Conservation (phyloP, 345 rosid species). For the Ceriops zippeliana region DNA sequence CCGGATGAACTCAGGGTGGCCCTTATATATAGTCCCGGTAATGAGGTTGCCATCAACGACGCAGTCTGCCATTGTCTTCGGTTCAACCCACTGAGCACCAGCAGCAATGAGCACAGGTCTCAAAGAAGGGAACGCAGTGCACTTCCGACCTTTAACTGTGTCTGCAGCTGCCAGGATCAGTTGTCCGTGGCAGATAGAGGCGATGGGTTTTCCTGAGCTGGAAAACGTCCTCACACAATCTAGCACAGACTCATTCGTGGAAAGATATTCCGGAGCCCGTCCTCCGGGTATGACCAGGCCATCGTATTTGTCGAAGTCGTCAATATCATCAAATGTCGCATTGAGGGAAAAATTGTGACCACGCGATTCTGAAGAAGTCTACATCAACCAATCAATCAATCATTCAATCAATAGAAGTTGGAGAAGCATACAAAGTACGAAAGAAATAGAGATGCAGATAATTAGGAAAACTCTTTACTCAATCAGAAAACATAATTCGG, state of each 20-base stretch:
- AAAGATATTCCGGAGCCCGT: conserved; percentile 87
- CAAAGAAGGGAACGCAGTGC: conserved; percentile 56
- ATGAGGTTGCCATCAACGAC: conserved; percentile 71
- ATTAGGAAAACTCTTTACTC: too few species aligned
- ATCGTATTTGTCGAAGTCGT: conserved; percentile 43
- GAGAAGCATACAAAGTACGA: not conserved
- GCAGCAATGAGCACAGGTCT: conserved; percentile 66
- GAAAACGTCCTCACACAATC: conserved; percentile 54
- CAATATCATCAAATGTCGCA: conserved; percentile 73
- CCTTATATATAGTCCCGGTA: conserved; percentile 62
- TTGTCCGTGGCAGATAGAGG: conserved; percentile 74
- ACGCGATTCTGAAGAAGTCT: conserved; percentile 65
- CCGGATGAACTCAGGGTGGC: conserved; percentile 66
- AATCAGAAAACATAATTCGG: too few species aligned
- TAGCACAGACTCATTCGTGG: conserved; percentile 53
- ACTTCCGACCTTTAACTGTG: conserved; percentile 46
- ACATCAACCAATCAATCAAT: not conserved
- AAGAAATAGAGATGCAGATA: not conserved
- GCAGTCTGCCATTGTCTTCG: conserved; percentile 40
- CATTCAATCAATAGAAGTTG: too few species aligned
- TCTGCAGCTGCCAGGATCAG: conserved; percentile 77
- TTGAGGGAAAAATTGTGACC: conserved; percentile 86
- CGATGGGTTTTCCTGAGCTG: conserved; percentile 58
- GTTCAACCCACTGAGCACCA: conserved; percentile 85
- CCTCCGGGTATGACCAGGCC: conserved; percentile 88